Evolutionary conservation across 2,329 filamentous ascomycete species (phyloP).

Genomic region (Cytospora piceae): DNA sequence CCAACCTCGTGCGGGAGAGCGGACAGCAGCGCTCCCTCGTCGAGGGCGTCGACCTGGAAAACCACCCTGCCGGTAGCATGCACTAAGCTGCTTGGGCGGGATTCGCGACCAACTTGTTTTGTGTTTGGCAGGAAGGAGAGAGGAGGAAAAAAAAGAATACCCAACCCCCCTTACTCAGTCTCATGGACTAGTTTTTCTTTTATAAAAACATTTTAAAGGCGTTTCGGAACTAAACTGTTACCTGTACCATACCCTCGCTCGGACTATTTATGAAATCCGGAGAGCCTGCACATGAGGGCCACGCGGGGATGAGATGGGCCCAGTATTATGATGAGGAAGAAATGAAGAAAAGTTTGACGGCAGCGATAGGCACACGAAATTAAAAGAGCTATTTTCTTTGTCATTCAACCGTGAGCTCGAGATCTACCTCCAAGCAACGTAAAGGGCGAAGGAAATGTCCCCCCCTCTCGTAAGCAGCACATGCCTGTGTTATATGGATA

Average conservation of each 20-base stretch:
- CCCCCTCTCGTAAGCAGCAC: no score
- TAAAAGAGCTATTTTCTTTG: neutral
- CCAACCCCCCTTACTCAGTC: constrained; percentile 30
- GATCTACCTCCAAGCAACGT: neutral
- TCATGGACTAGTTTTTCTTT: constrained; percentile 11
- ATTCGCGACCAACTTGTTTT: neutral
- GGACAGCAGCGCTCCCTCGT: constrained; percentile 55
- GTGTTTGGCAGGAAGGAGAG: neutral
- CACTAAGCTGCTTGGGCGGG: neutral
- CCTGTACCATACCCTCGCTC: constrained; percentile 2
- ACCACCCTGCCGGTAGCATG: constrained; percentile 43
- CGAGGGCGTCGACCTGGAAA: constrained; percentile 59
- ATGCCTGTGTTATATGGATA: neutral
- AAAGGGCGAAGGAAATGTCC: neutral
- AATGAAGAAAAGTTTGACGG: constrained; percentile 1
- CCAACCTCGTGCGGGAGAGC: constrained; percentile 75
- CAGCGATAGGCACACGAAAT: neutral
- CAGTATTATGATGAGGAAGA: neutral
- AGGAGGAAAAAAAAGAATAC: constrained; percentile 18
- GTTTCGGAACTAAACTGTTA: neutral
- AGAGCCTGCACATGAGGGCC: neutral
- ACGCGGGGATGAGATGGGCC: neutral
- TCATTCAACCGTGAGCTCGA: neutral
- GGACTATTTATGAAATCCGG: neutral
- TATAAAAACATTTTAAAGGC: neutral